These are phyloP conservation scores for Calonectria henricotiae DNA, from an alignment of 2,329 filamentous ascomycete species.

Conservation along the genomic window DNA sequence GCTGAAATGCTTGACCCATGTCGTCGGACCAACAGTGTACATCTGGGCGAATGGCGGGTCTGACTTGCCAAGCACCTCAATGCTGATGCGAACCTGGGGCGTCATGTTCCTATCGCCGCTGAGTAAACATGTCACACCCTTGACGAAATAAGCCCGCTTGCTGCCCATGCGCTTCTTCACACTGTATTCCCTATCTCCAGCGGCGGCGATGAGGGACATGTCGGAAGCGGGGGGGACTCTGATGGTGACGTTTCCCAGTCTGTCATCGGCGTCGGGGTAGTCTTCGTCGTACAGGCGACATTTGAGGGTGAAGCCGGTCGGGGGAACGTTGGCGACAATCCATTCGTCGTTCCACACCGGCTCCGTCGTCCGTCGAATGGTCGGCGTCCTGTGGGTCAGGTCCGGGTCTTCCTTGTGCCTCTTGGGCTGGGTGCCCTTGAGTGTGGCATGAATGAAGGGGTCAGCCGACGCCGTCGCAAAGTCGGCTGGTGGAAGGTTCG, in stretches of 20 bases:
- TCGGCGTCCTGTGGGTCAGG: slow-evolving; percentile 82
- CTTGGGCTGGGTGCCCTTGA: slow-evolving; percentile 79
- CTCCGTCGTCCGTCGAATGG: slow-evolving; percentile 79
- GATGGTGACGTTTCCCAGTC: slow-evolving; percentile 88
- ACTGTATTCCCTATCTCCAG: slow-evolving; percentile 73
- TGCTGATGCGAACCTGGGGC: slow-evolving; percentile 80
- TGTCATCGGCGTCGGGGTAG: slow-evolving; percentile 86
- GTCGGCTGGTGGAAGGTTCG: slow-evolving; percentile 88
- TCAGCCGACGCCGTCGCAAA: slow-evolving; percentile 85
- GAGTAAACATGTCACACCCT: slow-evolving; percentile 77
- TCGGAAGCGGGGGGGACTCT: slow-evolving; percentile 73
- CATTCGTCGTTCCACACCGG: slow-evolving; percentile 89
- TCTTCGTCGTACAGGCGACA: slow-evolving; percentile 94
- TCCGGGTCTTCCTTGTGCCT: slow-evolving; percentile 90
- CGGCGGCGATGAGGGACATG: slow-evolving; percentile 78
- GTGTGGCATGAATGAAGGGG: slow-evolving; percentile 85
- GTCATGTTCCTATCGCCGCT: slow-evolving; percentile 74
- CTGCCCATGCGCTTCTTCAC: slow-evolving; percentile 90
- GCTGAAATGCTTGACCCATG: slow-evolving; percentile 88
- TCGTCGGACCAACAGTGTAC: slow-evolving; percentile 85
- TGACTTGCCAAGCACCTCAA: slow-evolving; percentile 84
- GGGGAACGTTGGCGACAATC: slow-evolving; percentile 89
- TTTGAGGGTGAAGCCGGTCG: slow-evolving; percentile 86
- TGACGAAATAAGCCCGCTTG: slow-evolving; percentile 87
- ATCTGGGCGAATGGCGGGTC: slow-evolving; percentile 78